Conservation (phyloP, 371 early-diverging fungal genomes). For the Mortierella sp. region DNA sequence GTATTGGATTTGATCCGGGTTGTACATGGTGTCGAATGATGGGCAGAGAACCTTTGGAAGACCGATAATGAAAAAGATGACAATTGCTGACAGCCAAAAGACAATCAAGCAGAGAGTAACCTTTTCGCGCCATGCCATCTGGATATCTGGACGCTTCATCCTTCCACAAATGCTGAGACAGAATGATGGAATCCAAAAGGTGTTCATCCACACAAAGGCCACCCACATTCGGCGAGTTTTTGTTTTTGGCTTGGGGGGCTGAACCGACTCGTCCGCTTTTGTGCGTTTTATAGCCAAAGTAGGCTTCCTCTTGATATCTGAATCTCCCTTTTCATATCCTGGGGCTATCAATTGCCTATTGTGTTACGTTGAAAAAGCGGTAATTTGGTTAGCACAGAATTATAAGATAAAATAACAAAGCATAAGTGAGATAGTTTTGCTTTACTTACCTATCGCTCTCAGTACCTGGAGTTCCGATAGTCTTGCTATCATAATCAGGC, state of each 20-base stretch:
- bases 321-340: conserved; percentile 28
- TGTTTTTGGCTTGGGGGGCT: conserved; percentile 65
- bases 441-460: conserved; percentile 40
- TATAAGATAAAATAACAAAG: too few relatives aligned
- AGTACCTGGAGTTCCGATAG: conserved; percentile 31
- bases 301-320: conserved; percentile 51
- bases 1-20: conserved; percentile 47
- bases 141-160: conserved; percentile 82
- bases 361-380: neutral
- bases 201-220: conserved; percentile 79
- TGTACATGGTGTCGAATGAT: conserved; percentile 54
- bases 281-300: conserved; percentile 54
- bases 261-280: conserved; percentile 65
- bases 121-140: conserved; percentile 87
- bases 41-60: conserved; percentile 90
- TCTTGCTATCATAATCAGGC: conserved; percentile 31
- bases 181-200: conserved; percentile 87
- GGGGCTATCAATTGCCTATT: conserved; percentile 42
- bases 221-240: conserved; percentile 80
- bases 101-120: conserved; percentile 80
- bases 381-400: too few relatives aligned
- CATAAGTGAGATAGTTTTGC: neutral
- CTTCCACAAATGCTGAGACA: conserved; percentile 72
- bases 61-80: conserved; percentile 92
- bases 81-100: conserved; percentile 77